Base-by-base conservation (phyloP, 2,329 filamentous ascomycete genomes). In the Curvularia sp. region DNA sequence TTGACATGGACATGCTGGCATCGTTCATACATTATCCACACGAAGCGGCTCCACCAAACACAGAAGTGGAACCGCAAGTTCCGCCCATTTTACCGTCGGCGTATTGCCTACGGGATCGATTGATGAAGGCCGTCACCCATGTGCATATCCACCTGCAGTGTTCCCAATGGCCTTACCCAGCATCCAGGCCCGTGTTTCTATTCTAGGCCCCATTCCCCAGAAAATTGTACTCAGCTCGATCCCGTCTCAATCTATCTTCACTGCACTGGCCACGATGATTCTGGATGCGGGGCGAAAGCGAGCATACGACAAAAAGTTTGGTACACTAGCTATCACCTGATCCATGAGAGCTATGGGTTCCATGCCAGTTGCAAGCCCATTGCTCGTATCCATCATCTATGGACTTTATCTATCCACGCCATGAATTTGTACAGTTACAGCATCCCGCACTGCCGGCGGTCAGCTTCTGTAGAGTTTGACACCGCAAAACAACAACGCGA, bases 161-260 rank as follows among this genome's bases (percentile, higher is more conserved):
- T 30, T 32, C 49, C 51, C 41, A 34, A 55, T 45, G 53, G 57
- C 55, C 49, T 27, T 52, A 61, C 60, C 59, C 58, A 63, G 53
- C 41, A 41, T 63, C 58, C 57, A 62, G 64, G 61, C 67, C 65
- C 43, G 57, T 50, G 63, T 71, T 63, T 64, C 73, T 75, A 75
- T 72, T 74, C 69, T 65, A 57, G 65, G 70, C 60, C 58, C 63
- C 49, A n/a, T 55, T 61, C 65, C 66, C 64, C 61, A 64, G 67
- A 67, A 54, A 60, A 66, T 59, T 70, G 69, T 70, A 72, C 70
- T 69, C 59, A 58, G 12, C 52, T 55, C 69, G 69, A 72, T 68
- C 72, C 70, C 58, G 63, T 50, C 30, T 63, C 67, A 74, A 74
- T 74, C 39, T 72, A 66, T 49, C 28, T 38, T 48, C 28, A 57